Percentiles rank a stretch among this genome's conserved stretches.
These are phyloP conservation scores for Boletus smithii DNA, from an alignment of 1,284 basidiomycete genomes.

Conservation along the genomic window DNA sequence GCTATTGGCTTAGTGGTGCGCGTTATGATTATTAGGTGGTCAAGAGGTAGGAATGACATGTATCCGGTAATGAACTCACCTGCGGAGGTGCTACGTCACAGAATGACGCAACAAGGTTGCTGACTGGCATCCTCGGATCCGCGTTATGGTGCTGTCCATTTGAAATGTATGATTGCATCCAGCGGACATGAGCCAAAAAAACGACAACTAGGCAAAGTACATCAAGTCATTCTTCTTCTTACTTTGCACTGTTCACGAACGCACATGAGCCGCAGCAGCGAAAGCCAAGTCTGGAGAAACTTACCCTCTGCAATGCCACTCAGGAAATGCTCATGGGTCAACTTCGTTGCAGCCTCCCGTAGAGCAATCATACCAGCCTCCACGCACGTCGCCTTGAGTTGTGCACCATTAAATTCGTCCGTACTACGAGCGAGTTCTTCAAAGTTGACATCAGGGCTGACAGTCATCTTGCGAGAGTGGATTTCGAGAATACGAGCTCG, in stretches of 20 bases:
- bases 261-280: constrained; percentile 19
- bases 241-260: constrained; percentile 67
- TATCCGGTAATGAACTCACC: too few species aligned
- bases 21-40: too few species aligned
- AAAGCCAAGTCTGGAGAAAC: constrained; percentile 24
- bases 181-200: constrained; percentile 1
- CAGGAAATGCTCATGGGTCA: constrained; percentile 92
- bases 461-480: constrained; percentile 94
- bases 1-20: too few species aligned
- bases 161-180: constrained; percentile 7
- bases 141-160: neutral
- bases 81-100: too few species aligned
- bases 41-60: too few species aligned
- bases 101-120: too few species aligned
- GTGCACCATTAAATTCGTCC: constrained; percentile 98
- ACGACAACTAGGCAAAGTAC: constrained; percentile 68
- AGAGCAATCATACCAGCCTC: constrained; percentile 99
- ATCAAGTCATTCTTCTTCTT: constrained; percentile 96
- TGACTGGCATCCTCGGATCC: too few species aligned
- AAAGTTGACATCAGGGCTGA: constrained; percentile 82
- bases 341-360: constrained; percentile 86
- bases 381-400: constrained; percentile 92
- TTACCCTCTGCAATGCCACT: constrained; percentile 87
- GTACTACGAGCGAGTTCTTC: constrained; percentile 87
- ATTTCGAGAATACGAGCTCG: constrained; percentile 95